Base-by-base conservation (phyloP, 208 protist genomes). In the Herpetomonas samuelpessoai region DNA sequence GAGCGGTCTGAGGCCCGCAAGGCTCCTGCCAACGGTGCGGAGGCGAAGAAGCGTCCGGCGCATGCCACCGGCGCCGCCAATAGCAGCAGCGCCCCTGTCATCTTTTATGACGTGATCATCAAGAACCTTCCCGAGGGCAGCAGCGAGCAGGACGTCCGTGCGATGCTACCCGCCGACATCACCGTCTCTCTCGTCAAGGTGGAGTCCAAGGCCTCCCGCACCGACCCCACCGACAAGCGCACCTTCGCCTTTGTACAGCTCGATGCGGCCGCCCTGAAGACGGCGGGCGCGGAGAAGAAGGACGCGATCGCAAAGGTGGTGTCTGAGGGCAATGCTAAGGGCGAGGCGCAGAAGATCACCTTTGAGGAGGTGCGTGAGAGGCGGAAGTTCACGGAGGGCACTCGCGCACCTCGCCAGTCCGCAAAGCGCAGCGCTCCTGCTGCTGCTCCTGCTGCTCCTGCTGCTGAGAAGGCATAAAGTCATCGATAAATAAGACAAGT, bases 231-330 rank as follows among this genome's bases (percentile, higher is more conserved):
- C 35, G 52, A 81, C 30, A 68, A 57, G 14, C 76, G 83, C 45
- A 88, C 85, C 16, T 87, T 82, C 63, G 78, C 85, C 10, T 92
- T 92, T 57, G 78, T 92, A n/a, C 81, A 88, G 60, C 65, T 92
- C 25, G 79, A 88, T 38, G 75, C 74, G 41, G 66, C 76, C 9
- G 79, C 72, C 18, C 68, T 86, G 22, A 81, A 78, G 45, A 69
- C 71, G 50, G 35, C 72, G 2, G 74, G 71, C 21, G 68, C 57
- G 30, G 62, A 81, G 31, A 68, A 83, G 35, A 76, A 79, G 62
- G 66, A 51, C 10, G 69, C 65, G 0, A 58, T 91, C 12, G 55
- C 60, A 6, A 72, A 79, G 45, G 51, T 84, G 7, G 21, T 79
- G 41, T 50, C 45, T 10, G 30, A 22, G 49, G 29, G 52, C 55